Evolutionary conservation across 345 rosid genomes (phyloP), one percentile per base, ranked within the genome.

Genomic region (Microthlaspi erraticum): DNA sequence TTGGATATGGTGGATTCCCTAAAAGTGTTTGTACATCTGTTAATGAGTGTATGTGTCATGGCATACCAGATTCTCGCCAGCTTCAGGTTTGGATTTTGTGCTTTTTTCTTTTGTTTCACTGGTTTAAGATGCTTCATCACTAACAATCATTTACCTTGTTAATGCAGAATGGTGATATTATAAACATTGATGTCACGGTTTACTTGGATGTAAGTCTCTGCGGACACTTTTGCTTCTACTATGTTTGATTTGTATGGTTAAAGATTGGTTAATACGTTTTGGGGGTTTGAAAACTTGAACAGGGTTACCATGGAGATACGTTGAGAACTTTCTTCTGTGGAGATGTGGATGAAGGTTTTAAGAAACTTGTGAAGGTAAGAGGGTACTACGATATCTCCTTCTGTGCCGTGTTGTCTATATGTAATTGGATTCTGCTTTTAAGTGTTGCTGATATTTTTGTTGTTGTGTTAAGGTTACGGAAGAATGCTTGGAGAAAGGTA

Each of bases 271-370:
- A 17, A 68, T 19, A 46, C 5, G 5, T 26, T 43, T 63, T n/a
- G 8, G 26, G 50, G 26, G 14, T 16, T 23, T 54, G 48, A 37
- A 62, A 62, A 62, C 51, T 49, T 56, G 51, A 6, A 36, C 75
- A 93, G 98, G 97, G 98, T 63, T 93, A 91, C 75, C 98, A 91
- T 68, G 97, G 97, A 52, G 98, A 91, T 83, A 91, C 98, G n/a
- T 93, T 97, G 41, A 89, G 76, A 86, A 91, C 91, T 48, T 93
- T 84, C 74, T 70, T 90, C 19, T 89, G 96, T 66, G 98, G 98
- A 70, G 80, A 88, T 38, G 89, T 89, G 19, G 54, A 78, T 18
- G 86, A 80, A 41, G 62, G 68, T n/a, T 71, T 85, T 17, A 76
- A 81, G 66, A 84, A 82, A 62, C 96, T 91, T 46, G 92, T 93